phyloP scores from a whole-genome alignment of 108 stramenopile species.

The Parmales sp. region DNA sequence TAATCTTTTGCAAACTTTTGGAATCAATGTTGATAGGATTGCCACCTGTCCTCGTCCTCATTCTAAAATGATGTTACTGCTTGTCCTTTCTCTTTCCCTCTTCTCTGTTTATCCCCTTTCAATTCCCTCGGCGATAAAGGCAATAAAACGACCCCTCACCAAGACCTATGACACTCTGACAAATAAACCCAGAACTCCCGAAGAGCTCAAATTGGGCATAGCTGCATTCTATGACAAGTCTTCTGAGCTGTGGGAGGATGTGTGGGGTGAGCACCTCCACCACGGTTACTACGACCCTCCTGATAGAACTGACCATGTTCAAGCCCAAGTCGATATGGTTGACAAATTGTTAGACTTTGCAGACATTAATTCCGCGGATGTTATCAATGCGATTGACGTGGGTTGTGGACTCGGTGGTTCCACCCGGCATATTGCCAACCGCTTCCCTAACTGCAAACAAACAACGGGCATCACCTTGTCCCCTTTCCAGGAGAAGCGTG shows the following conservation, averaged over 20 bases:
- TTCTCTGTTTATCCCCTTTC: too few relatives aligned
- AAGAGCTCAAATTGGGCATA: constrained; percentile 86
- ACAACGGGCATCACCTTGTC: constrained; percentile 80
- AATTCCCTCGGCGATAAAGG: too few relatives aligned
- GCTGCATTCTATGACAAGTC: constrained; percentile 88
- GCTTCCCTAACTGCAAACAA: constrained; percentile 43
- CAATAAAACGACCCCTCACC: too few relatives aligned
- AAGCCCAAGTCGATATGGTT: constrained; percentile 86
- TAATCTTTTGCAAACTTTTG: too few relatives aligned
- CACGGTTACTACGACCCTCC: constrained; percentile 68
- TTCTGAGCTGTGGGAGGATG: constrained; percentile 83
- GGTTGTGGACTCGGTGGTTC: constrained; percentile 93
- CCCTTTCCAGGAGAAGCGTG: constrained; percentile 78
- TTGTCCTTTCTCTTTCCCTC: too few relatives aligned
- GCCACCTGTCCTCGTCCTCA: too few relatives aligned
- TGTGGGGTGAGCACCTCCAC: constrained; percentile 77
- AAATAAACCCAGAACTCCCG: constrained; percentile 10
- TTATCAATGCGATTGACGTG: constrained; percentile 57
- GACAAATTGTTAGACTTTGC: constrained; percentile 83
- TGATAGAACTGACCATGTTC: constrained; percentile 59
- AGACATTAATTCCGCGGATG: constrained; percentile 24
- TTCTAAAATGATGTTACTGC: too few relatives aligned
- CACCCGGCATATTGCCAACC: constrained; percentile 71
- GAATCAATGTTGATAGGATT: too few relatives aligned
- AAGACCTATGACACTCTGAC: too few relatives aligned